Evolutionary conservation across 768 basidiomycete genomes (phyloP).

Genomic region (Tulasnella sp.): DNA sequence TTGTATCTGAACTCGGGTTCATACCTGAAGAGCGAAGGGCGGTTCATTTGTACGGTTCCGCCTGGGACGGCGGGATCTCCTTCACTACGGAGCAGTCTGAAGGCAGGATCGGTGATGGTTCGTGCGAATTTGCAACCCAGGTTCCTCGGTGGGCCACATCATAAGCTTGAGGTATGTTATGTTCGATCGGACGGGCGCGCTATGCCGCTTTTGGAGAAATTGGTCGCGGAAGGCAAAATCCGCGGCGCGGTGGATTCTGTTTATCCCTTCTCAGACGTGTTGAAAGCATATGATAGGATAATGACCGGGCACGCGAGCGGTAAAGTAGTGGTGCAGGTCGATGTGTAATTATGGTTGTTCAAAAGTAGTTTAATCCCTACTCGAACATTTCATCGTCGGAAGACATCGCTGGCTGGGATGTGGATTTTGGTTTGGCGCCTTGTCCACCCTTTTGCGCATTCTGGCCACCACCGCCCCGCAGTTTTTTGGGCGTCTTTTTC

Average conservation of each 20-base stretch:
- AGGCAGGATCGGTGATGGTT: conserved; percentile 39
- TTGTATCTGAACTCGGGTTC: conserved; percentile 56
- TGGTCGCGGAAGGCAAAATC: conserved; percentile 45
- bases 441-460: neutral
- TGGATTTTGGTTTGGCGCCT: neutral
- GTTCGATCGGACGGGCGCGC: conserved; percentile 1
- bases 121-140: conserved; percentile 50
- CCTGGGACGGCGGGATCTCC: conserved; percentile 48
- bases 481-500: conserved; percentile 13
- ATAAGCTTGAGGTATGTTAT: conserved; percentile 51
- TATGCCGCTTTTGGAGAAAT: conserved; percentile 14
- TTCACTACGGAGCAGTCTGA: conserved; percentile 39
- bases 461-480: neutral
- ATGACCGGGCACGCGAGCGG: conserved; percentile 62
- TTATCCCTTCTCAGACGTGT: conserved; percentile 57
- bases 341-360: conserved; percentile 9
- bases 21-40: conserved; percentile 59
- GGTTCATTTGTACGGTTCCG: conserved; percentile 56
- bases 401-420: conserved; percentile 13
- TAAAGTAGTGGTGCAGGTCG: conserved; percentile 60
- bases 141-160: conserved; percentile 58
- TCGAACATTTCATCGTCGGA: conserved; percentile 20
- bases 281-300: conserved; percentile 65
- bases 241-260: conserved; percentile 64
- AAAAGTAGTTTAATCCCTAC: neutral